phyloP scores from a whole-genome alignment of 2,329 filamentous ascomycete species.

The Epichloe scottii region DNA sequence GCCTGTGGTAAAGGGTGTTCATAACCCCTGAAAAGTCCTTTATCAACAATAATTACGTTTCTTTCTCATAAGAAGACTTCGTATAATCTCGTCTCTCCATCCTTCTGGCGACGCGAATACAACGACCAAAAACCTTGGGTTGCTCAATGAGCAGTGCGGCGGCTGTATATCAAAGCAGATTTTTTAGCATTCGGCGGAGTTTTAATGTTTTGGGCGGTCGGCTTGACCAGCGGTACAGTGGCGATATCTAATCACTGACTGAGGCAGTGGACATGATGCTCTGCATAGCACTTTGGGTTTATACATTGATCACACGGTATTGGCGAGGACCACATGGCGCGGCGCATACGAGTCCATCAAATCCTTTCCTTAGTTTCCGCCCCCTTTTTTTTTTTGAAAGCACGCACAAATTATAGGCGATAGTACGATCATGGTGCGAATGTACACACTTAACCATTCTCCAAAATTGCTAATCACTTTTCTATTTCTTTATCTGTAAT shows the following conservation, averaged over 20 bases:
- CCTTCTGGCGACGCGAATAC: slow-evolving; percentile 7
- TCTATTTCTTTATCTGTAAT: background rate
- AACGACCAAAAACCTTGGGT: background rate
- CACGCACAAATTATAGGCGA: background rate
- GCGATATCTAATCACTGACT: background rate
- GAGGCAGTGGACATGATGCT: background rate
- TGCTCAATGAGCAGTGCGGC: slow-evolving; percentile 1
- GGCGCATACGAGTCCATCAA: background rate
- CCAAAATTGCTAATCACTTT: background rate
- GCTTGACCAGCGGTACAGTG: slow-evolving; percentile 13
- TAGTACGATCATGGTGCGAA: background rate
- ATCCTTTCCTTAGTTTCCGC: background rate
- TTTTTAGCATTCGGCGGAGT: slow-evolving; percentile 24
- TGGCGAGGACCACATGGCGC: background rate
- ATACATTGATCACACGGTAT: background rate
- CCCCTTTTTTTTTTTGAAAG: background rate
- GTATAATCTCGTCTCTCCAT: slow-evolving; percentile 5
- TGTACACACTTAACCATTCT: background rate
- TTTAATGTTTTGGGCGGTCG: slow-evolving; percentile 16
- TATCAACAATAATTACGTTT: slow-evolving; percentile 7
- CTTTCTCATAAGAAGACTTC: slow-evolving; percentile 1
- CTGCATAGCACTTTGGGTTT: background rate
- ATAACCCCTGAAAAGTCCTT: background rate
- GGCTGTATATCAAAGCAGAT: slow-evolving; percentile 13
- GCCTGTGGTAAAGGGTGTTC: slow-evolving; percentile 29